Evolutionary conservation across 768 basidiomycete species (phyloP), one percentile per base, ranked within the genome.

Genomic region (Coprinopsis sp.): DNA sequence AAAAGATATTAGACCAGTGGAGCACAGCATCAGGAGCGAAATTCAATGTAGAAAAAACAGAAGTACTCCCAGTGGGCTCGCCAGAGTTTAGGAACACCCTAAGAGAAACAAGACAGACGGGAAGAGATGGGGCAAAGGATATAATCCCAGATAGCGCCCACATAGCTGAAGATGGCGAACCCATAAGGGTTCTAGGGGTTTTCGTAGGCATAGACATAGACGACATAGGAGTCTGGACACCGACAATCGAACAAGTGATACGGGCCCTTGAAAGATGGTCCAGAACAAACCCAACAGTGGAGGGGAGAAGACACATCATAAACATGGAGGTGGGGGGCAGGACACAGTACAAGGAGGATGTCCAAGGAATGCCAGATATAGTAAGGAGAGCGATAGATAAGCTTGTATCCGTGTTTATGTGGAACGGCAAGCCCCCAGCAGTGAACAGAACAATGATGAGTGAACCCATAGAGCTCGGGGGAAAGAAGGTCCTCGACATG

Each of bases 81-180:
- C 19, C 7, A 14, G 4, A 33, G 1, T 43, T 16, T 14, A 4
- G 41, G 3, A 4, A 10, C 12, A 13, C 5, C 2, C 3, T 31
- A 2, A 31, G 11, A 2, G 2, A 21, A 19, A 19, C 4, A 1
- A 14, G 41, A 14, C 18, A 30, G 3, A 14, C 2, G n/a, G 2
- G 14, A 2, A 1, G 1, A 11, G 2, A 4, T 2, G n/a, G n/a
- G n/a, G n/a, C n/a, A n/a, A 18, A 28, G 21, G 4, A 2, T 1
- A 10, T 6, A 12, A 34, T 44, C 33, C 43, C 43, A 1, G 2
- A 19, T 5, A 3, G 13, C 6, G 27, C 36, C 4, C 43, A 24
- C 10, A 44, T 44, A 5, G 43, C 43, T 8, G 25, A 44, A 24
- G 43, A 44, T 14, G 43, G 43, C 7, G 43, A 44, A n/a, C 31